Conservation (phyloP, 139 green algal species). For the Tetradesmus lagerheimii region DNA sequence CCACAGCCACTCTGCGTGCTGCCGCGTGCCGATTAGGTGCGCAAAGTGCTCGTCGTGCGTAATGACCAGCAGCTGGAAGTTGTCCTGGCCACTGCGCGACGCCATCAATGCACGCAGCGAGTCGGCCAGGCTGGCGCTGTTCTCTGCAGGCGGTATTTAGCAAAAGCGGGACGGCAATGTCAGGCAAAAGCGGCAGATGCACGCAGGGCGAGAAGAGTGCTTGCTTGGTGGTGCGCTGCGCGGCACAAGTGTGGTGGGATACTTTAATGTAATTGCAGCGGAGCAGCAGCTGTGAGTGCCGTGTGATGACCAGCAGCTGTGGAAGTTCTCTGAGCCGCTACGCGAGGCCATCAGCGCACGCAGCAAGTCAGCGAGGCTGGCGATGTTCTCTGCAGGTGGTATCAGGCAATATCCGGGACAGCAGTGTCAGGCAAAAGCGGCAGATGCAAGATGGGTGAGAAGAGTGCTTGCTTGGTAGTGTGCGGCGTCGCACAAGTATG, state of each 20-base stretch:
- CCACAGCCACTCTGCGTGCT: conserved; percentile 86
- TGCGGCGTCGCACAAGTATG: too few species aligned
- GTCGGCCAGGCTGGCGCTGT: conserved; percentile 82
- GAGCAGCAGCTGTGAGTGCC: too few species aligned
- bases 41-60: conserved; percentile 98
- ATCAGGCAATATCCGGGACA: too few species aligned
- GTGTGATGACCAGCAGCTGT: conserved; percentile 99
- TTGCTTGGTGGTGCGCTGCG: too few species aligned
- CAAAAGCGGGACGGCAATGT: too few species aligned
- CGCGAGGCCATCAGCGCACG: conserved; percentile 86
- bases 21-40: conserved; percentile 69
- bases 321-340: conserved; percentile 94
- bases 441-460: too few species aligned
- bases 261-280: too few species aligned
- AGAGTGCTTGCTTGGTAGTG: too few species aligned
- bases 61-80: conserved; percentile 99
- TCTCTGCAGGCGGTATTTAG: conserved; percentile 68
- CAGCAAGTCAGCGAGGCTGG: conserved; percentile 86
- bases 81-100: conserved; percentile 83
- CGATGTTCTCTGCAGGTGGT: conserved; percentile 69
- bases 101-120: conserved; percentile 89
- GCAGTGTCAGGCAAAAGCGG: too few species aligned
- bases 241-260: too few species aligned
- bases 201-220: too few species aligned
- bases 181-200: too few species aligned